Percentiles rank a stretch among this genome's conserved stretches.
Evolutionary conservation across 2,329 filamentous ascomycete species (phyloP).

Genomic region (Nemania bipapillata): DNA sequence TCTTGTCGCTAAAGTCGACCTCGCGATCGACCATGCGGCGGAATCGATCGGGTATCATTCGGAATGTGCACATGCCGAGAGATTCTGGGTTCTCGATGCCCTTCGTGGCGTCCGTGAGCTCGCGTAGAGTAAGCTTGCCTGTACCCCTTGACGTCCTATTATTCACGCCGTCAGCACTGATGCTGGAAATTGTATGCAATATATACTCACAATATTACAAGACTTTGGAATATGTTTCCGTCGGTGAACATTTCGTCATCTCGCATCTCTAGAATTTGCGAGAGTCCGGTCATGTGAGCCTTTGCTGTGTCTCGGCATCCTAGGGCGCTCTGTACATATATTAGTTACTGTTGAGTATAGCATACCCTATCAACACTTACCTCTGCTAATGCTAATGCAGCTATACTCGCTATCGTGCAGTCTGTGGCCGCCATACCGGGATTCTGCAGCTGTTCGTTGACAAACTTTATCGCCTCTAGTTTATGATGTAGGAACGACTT

Average conservation of each 20-base stretch:
- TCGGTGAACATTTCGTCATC: conserved; percentile 36
- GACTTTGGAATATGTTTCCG: conserved; percentile 40
- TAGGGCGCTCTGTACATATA: conserved; percentile 38
- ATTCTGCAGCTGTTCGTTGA: conserved; percentile 44
- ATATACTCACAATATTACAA: conserved; percentile 40
- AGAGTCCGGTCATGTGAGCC: conserved; percentile 42
- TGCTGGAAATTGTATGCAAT: background rate
- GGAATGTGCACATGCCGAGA: conserved; percentile 37
- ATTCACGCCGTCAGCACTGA: conserved; percentile 6
- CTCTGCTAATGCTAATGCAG: conserved; percentile 42
- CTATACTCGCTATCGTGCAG: conserved; percentile 43
- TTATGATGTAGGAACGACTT: conserved; percentile 44
- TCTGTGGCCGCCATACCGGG: conserved; percentile 36
- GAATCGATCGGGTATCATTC: conserved; percentile 35
- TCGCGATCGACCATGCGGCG: conserved; percentile 35
- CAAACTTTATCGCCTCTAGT: conserved; percentile 44
- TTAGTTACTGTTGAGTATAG: conserved; percentile 14
- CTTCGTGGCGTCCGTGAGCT: conserved; percentile 37
- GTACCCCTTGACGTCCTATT: conserved; percentile 41
- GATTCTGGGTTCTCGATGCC: conserved; percentile 39
- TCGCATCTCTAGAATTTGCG: conserved; percentile 39
- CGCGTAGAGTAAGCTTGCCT: conserved; percentile 38
- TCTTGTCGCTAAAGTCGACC: conserved; percentile 36
- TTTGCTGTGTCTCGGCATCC: conserved; percentile 42
- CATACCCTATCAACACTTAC: conserved; percentile 27